Evolutionary conservation across 306 rosid genomes (phyloP), one percentile per base, ranked within the genome.

Genomic region (Cucurbita pepo): DNA sequence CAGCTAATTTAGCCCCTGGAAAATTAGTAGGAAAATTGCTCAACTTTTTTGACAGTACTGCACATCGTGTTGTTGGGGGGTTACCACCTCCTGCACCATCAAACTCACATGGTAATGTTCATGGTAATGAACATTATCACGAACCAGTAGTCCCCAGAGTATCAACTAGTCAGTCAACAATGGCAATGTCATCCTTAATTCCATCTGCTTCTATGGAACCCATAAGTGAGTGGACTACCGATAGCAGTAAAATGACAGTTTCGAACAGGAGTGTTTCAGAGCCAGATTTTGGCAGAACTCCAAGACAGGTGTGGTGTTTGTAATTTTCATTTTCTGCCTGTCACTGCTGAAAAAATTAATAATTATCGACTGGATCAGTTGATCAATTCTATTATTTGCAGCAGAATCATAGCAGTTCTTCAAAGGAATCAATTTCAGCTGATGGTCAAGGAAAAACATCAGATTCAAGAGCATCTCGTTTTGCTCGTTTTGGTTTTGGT

Each of bases 31-130:
- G 91, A 73, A 93, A 90, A 79, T 79, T 93, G 78, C 96, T 86
- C 45, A 87, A 89, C 81, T 87, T 93, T 79, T 81, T 93, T 79
- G 97, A 93, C 80, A 90, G 83, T 75, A 93, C 98, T 15, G 97
- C 98, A 22, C 93, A 88, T 81, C 90, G 93, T 60, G 98, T 93
- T 79, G 97, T 93, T 61, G 96, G 97, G 30, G 95, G 96, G 58
- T 77, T 90, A 45, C 96, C 97, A 7, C 98, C 98, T 41, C 93
- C 96, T 57, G 89, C 85, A 54, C 94, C 98, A 69, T 78, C 87
- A 34, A 67, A 78, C 25, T 79, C 88, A 34, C 97, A 79, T 21
- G 89, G 89, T 57, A 73, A 57, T 77, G 61, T 74, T 56, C 88
- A 79, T 1, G 87, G 85, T 75, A 79, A 61, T 82, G 96, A 83